phyloP scores from a whole-genome alignment of 2,329 filamentous ascomycete species.

The Bisporella sp. region DNA sequence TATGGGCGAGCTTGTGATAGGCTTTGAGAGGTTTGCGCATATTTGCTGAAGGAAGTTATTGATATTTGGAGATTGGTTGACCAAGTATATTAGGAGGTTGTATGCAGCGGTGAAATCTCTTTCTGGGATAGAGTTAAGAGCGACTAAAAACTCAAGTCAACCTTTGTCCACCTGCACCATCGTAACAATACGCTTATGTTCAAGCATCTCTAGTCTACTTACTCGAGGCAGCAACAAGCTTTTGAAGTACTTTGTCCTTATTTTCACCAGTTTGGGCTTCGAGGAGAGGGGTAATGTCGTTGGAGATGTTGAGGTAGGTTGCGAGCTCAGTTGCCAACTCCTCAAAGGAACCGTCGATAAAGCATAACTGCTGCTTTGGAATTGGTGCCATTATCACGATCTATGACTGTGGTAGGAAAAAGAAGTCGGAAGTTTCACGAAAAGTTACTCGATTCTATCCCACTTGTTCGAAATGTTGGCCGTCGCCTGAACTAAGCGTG shows the following conservation, averaged over 20 bases:
- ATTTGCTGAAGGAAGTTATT: slow-evolving; percentile 82
- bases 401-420: too few relatives aligned
- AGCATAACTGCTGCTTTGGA: slow-evolving; percentile 39
- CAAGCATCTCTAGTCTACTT: too few relatives aligned
- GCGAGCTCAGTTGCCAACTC: slow-evolving; percentile 93
- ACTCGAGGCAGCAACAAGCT: slow-evolving; percentile 71
- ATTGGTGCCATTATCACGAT: not conserved
- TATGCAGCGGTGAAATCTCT: slow-evolving; percentile 95
- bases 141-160: slow-evolving; percentile 27
- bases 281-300: slow-evolving; percentile 64
- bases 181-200: too few relatives aligned
- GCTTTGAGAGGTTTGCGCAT: slow-evolving; percentile 83
- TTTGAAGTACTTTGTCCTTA: slow-evolving; percentile 80
- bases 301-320: slow-evolving; percentile 75
- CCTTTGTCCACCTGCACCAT: too few relatives aligned
- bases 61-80: slow-evolving; percentile 77
- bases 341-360: slow-evolving; percentile 87
- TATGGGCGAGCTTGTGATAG: slow-evolving; percentile 75
- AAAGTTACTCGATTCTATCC: too few relatives aligned
- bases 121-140: slow-evolving; percentile 81
- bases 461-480: too few relatives aligned
- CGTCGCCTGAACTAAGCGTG: too few relatives aligned
- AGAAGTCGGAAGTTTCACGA: too few relatives aligned
- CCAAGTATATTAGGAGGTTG: slow-evolving; percentile 92
- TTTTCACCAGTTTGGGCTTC: slow-evolving; percentile 48